phyloP scores from a whole-genome alignment of 169 alveolate species.

The Eimeria praecox region DNA sequence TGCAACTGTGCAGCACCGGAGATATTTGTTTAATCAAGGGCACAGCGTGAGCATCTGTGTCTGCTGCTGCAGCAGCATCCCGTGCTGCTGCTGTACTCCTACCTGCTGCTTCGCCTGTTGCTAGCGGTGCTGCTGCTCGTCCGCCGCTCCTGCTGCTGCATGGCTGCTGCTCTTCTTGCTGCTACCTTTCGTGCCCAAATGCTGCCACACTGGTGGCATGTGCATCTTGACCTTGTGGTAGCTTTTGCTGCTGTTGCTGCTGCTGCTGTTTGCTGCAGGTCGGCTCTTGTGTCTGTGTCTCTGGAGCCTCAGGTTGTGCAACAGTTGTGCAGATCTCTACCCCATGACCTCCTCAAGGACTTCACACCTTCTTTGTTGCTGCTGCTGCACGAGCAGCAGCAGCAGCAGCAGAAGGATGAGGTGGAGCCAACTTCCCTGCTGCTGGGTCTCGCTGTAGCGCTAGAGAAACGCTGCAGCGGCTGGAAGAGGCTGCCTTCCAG shows the following conservation, averaged over 20 bases:
- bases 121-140: conserved; percentile 8
- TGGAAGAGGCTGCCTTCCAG: neutral
- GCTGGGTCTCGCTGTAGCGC: conserved; percentile 44
- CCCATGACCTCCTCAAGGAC: conserved; percentile 52
- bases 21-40: conserved; percentile 52
- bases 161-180: neutral
- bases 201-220: neutral
- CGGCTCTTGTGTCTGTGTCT: conserved; percentile 27
- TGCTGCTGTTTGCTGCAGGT: conserved; percentile 48
- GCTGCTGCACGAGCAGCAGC: conserved; percentile 75
- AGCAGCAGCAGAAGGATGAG: conserved; percentile 32
- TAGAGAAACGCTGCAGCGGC: conserved; percentile 17
- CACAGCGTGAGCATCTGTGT: conserved; percentile 28
- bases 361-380: conserved; percentile 55
- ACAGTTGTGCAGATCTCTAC: conserved; percentile 63
- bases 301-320: conserved; percentile 52
- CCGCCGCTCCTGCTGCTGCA: conserved; percentile 2
- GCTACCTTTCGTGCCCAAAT: neutral
- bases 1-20: conserved; percentile 63
- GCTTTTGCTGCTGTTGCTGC: conserved; percentile 41
- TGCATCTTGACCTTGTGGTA: neutral
- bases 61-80: conserved; percentile 42
- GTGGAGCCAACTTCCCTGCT: conserved; percentile 46
- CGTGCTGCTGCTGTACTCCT: conserved; percentile 9
- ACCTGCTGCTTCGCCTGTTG: neutral